phyloP scores from a whole-genome alignment of 805 yeast genomes.

The Wickerhamomyces kurtzmanii region DNA sequence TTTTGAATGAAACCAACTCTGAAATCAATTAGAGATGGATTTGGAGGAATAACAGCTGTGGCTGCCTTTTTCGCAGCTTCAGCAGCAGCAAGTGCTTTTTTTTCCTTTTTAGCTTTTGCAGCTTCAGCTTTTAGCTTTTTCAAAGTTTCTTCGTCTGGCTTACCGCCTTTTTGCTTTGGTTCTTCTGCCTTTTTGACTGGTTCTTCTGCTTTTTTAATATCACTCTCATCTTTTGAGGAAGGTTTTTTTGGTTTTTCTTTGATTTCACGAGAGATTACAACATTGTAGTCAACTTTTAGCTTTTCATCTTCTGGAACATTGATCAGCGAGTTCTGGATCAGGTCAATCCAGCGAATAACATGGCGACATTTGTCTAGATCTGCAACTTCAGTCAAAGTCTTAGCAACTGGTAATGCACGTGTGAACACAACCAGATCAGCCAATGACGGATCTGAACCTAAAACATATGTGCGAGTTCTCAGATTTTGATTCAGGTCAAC shows the following conservation, averaged over 20 bases:
- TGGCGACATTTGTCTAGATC: constrained; percentile 65
- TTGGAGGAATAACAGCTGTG: constrained; percentile 52
- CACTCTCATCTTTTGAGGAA: constrained; percentile 11
- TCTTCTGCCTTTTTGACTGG: constrained; percentile 37
- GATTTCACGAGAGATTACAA: constrained; percentile 66
- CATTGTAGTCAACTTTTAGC: constrained; percentile 45
- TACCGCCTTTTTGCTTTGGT: constrained; percentile 32
- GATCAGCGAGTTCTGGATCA: constrained; percentile 61
- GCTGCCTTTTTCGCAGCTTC: constrained; percentile 43
- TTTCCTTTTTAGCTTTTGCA: constrained; percentile 55
- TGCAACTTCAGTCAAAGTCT: constrained; percentile 42
- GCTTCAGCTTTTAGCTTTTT: constrained; percentile 41
- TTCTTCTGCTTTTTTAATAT: constrained; percentile 18
- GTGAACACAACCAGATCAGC: constrained; percentile 70
- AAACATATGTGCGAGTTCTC: constrained; percentile 59
- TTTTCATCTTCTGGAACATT: constrained; percentile 45
- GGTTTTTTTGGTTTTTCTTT: constrained; percentile 28
- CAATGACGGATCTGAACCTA: constrained; percentile 55
- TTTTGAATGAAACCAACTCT: constrained; percentile 96
- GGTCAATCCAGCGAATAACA: constrained; percentile 86
- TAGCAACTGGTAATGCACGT: constrained; percentile 50
- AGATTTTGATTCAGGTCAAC: constrained; percentile 60
- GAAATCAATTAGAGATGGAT: constrained; percentile 82
- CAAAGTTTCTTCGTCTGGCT: constrained; percentile 37
- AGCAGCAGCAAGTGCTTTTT: constrained; percentile 36